phyloP scores from a whole-genome alignment of 2,329 filamentous ascomycete genomes.

The Ophiostoma montium region DNA sequence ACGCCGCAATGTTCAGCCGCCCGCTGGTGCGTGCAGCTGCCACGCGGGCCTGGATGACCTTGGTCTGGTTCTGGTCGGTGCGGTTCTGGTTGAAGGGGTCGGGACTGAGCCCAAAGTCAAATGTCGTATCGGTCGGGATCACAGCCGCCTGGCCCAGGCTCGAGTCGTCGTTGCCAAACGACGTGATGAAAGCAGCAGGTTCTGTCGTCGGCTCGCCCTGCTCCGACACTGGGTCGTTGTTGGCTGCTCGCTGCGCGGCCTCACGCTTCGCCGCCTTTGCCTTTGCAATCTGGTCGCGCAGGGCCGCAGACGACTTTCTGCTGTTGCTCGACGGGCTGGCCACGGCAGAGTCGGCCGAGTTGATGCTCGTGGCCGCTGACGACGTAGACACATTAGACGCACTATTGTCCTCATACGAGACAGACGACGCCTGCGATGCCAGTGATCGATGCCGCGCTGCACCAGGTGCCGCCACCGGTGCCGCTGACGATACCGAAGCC shows the following conservation, averaged over 20 bases:
- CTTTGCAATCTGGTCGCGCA: constrained; percentile 85
- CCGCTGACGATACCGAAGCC: constrained; percentile 6
- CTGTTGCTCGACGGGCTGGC: constrained; percentile 13
- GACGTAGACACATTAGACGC: constrained; percentile 23
- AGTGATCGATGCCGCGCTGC: constrained; percentile 26
- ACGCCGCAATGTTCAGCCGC: constrained; percentile 73
- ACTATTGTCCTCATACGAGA: constrained; percentile 23
- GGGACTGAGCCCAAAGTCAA: constrained; percentile 43
- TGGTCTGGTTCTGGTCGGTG: constrained; percentile 44
- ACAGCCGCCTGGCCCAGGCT: constrained; percentile 22
- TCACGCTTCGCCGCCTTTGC: constrained; percentile 70
- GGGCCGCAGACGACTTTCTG: constrained; percentile 59
- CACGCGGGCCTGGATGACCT: constrained; percentile 59
- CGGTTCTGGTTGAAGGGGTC: constrained; percentile 59
- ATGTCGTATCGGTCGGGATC: constrained; percentile 32
- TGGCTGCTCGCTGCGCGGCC: constrained; percentile 18
- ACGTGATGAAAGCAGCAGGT: constrained; percentile 6
- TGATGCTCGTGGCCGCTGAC: constrained; percentile 24
- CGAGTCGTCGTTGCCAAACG: not conserved
- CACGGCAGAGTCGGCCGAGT: constrained; percentile 20
- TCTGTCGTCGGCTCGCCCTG: not conserved
- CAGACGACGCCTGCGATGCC: constrained; percentile 25
- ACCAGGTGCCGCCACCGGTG: constrained; percentile 16
- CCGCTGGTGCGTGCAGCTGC: constrained; percentile 62
- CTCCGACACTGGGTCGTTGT: not conserved